Conservation (phyloP, 169 alveolate genomes). For the Plasmodium coatneyi region DNA sequence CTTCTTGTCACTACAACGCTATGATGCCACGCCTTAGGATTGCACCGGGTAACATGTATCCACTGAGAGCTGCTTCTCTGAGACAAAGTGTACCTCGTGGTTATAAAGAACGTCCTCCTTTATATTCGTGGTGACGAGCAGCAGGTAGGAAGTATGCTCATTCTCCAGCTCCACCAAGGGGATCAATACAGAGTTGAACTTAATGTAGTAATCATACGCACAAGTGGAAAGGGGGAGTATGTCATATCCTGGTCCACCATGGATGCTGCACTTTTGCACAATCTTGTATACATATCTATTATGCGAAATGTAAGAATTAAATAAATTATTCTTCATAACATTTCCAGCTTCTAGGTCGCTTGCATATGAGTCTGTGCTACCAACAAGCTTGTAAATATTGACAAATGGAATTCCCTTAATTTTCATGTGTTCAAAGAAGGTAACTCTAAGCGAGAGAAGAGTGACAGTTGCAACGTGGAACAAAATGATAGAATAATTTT, state of each 20-base stretch:
- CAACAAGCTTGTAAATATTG: conserved; percentile 59
- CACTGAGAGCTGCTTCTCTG: conserved; percentile 42
- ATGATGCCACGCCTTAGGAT: background rate
- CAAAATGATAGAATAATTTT: conserved; percentile 68
- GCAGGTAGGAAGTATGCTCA: conserved; percentile 15
- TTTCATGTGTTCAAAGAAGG: conserved; percentile 50
- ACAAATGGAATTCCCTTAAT: conserved; percentile 74
- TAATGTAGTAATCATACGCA: conserved; percentile 70
- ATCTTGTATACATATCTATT: conserved; percentile 32
- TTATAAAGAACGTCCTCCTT: conserved; percentile 58
- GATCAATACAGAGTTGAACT: conserved; percentile 63
- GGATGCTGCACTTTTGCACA: conserved; percentile 59
- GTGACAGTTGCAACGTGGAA: conserved; percentile 26
- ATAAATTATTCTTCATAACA: conserved; percentile 42
- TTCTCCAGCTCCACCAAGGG: conserved; percentile 52
- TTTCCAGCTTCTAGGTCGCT: conserved; percentile 39
- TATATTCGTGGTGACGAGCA: conserved; percentile 70
- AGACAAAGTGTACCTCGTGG: conserved; percentile 62
- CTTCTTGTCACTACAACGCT: background rate
- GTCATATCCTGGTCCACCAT: conserved; percentile 66
- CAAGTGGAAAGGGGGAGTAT: conserved; percentile 71
- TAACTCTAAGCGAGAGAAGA: conserved; percentile 36
- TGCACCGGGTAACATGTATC: conserved; percentile 35
- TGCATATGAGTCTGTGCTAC: background rate
- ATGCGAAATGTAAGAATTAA: conserved; percentile 11